Evolutionary conservation across 129 eudicot species (phyloP), one percentile per base, ranked within the genome.

Genomic region (Flaveria robusta): DNA sequence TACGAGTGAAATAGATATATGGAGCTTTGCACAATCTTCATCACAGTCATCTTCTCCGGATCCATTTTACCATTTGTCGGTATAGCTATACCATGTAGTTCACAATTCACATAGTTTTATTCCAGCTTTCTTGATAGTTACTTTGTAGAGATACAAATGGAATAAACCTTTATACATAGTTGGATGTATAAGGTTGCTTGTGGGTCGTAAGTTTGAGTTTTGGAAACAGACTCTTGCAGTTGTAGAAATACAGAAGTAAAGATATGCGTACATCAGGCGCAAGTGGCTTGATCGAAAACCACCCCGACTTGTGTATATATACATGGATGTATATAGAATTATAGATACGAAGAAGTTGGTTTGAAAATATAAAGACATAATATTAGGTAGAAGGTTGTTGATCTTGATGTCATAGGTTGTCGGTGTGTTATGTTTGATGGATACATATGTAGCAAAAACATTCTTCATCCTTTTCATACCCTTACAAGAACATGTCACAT

Each of bases 21-120:
- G 80, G 93, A 86, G 82, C 84, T 85, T 73, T 68, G 85, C 86
- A 1, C 79, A 83, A 76, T 62, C 93, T 4, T 72, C 93, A 18
- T 85, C 83, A 80, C 83, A 72, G 23, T 79, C 83, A 43, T 79
- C 83, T 2, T 79, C 91, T 3, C 81, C 93, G 1, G 87, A 88
- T 76, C 93, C 90, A 6, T 63, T 88, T 42, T 81, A 83, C 72
- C 88, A 86, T 55, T 67, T 86, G 72, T 86, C 93, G n/a, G 84
- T 88, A 82, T 88, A 76, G 73, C 8, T 34, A 5, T 34, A 5
- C 1, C 5, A 4, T 34, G 39, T 34, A 34, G 39, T 34, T 34
- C 39, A 27, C 79, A n/a, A n/a, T 66, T 72, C 69, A 27, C 79
- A 64, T 79, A 41, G 49, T 9, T 50, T 60, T 9, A 70, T 9